Percentiles rank a stretch among this genome's conserved stretches.
Evolutionary conservation across 73 alveolate species (phyloP).

Genomic region (Paraurostyla sp.): DNA sequence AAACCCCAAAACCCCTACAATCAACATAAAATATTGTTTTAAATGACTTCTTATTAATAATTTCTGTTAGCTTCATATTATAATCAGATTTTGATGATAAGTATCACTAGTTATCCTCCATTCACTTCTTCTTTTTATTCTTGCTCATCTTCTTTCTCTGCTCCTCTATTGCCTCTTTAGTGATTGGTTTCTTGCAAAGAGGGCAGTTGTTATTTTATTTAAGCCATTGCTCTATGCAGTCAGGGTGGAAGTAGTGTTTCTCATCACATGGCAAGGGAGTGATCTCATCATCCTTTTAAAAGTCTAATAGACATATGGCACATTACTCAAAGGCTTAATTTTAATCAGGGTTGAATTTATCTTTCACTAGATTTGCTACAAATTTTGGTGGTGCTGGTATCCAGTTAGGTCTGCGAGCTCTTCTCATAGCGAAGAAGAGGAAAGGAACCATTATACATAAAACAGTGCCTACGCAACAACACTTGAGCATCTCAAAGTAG

Average conservation of each 20-base stretch:
- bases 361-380: conserved; percentile 18
- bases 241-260: conserved; percentile 73
- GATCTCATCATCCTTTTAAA: conserved; percentile 54
- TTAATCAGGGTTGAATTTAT: conserved; percentile 27
- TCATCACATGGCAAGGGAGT: conserved; percentile 71
- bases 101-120: too few relatives aligned
- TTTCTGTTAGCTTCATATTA: too few relatives aligned
- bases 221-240: conserved; percentile 73
- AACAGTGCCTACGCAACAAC: conserved; percentile 45
- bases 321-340: conserved; percentile 39
- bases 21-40: too few relatives aligned
- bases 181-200: conserved; percentile 63
- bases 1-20: too few relatives aligned
- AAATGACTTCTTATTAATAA: too few relatives aligned
- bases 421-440: conserved; percentile 20
- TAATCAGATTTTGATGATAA: too few relatives aligned
- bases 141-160: conserved; percentile 20
- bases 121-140: too few relatives aligned
- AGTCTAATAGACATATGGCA: conserved; percentile 66
- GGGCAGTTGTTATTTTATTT: conserved; percentile 64
- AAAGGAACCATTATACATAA: conserved; percentile 41
- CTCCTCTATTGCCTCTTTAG: conserved; percentile 35
- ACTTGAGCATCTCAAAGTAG: conserved; percentile 60
- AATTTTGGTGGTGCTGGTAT: conserved; percentile 64
- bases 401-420: conserved; percentile 56